phyloP scores from a whole-genome alignment of 164 flowering plant genomes.

The Stephania japonica region DNA sequence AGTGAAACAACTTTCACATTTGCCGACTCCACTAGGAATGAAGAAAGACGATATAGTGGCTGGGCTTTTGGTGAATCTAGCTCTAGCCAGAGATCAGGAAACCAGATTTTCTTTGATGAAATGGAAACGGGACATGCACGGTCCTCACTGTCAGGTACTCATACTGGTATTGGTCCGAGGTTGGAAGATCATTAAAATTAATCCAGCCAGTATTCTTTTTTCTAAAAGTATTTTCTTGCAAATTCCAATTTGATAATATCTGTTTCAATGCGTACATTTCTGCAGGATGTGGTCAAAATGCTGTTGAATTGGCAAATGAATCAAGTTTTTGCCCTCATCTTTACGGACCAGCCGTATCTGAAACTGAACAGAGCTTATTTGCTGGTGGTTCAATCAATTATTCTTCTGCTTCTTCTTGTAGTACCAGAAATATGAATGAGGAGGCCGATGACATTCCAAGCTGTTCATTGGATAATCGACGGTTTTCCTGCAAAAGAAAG shows the following conservation, averaged over 20 bases:
- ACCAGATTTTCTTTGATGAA: conserved; percentile 32
- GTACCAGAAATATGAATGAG: conserved; percentile 34
- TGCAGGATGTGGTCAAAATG: conserved; percentile 30
- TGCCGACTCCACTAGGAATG: conserved; percentile 25
- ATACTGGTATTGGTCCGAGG: conserved; percentile 31
- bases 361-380: conserved; percentile 24
- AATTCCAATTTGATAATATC: conserved; percentile 23
- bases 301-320: conserved; percentile 29
- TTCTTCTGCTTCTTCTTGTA: conserved; percentile 30
- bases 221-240: conserved; percentile 26
- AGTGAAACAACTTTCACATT: conserved; percentile 26
- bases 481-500: conserved; percentile 66
- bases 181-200: conserved; percentile 30
- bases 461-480: conserved; percentile 47
- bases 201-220: conserved; percentile 25
- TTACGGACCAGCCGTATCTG: conserved; percentile 29
- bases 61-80: conserved; percentile 46
- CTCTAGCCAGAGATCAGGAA: conserved; percentile 28
- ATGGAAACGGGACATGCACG: conserved; percentile 44
- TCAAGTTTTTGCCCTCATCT: conserved; percentile 19
- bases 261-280: conserved; percentile 29
- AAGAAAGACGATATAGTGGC: conserved; percentile 29
- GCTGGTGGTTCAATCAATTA: conserved; percentile 34
- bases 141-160: conserved; percentile 30
- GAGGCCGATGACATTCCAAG: conserved; percentile 45